Evolutionary conservation across 108 stramenopile genomes (phyloP).

Genomic region (Discostella stelligeroides): DNA sequence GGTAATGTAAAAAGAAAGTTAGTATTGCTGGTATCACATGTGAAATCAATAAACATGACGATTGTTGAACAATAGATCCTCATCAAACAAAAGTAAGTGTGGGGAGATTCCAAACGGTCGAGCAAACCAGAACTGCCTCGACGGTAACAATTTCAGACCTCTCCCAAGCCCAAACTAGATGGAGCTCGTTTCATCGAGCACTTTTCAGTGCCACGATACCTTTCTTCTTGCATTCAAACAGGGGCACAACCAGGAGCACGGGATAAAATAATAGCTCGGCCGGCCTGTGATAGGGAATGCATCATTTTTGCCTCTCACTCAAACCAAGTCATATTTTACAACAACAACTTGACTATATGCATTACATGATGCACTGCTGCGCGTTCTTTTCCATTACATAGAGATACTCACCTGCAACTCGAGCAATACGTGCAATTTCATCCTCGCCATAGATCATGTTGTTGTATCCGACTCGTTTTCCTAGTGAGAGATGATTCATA

Average conservation of each 20-base stretch:
- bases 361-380: too few species aligned
- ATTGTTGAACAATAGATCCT: neutral
- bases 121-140: conserved; percentile 11
- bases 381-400: too few species aligned
- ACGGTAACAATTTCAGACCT: conserved; percentile 9
- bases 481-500: neutral
- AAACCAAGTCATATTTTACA: neutral
- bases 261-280: conserved; percentile 22
- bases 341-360: neutral
- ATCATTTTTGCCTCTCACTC: neutral
- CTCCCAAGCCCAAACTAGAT: conserved; percentile 24
- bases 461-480: conserved; percentile 94
- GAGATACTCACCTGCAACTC: conserved; percentile 78
- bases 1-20: too few species aligned
- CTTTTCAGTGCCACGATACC: conserved; percentile 62
- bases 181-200: conserved; percentile 39
- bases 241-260: conserved; percentile 44
- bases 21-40: too few species aligned
- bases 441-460: conserved; percentile 98
- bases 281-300: conserved; percentile 39
- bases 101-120: conserved; percentile 21
- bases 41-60: neutral
- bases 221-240: conserved; percentile 65
- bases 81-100: conserved; percentile 17
- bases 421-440: conserved; percentile 93